Evolutionary conservation across 106 monocot genomes (phyloP).

Genomic region (Dactylorhiza incarnata): DNA sequence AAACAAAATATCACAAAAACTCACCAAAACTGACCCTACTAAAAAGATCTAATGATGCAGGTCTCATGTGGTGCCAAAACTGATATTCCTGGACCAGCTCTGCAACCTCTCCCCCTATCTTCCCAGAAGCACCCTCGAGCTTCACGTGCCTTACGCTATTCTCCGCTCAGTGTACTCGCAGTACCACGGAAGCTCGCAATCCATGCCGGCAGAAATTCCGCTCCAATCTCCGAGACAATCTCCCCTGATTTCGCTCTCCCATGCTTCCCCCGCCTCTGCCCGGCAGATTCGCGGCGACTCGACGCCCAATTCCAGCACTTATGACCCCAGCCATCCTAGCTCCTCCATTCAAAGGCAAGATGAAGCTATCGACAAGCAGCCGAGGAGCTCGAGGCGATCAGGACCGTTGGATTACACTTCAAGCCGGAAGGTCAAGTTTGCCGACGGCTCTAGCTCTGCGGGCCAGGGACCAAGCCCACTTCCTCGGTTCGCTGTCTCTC

Average conservation of each 20-base stretch:
- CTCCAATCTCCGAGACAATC: slow-evolving; percentile 69
- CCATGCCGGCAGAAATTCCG: slow-evolving; percentile 26
- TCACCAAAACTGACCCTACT: too few species aligned
- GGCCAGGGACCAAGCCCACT: slow-evolving; percentile 58
- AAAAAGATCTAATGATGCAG: slow-evolving; percentile 21
- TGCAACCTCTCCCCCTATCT: slow-evolving; percentile 75
- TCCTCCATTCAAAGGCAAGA: slow-evolving; percentile 27
- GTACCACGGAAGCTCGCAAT: slow-evolving; percentile 34
- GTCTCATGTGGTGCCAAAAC: slow-evolving; percentile 57
- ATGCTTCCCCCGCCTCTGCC: slow-evolving; percentile 60
- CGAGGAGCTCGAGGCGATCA: slow-evolving; percentile 39
- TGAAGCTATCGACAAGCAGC: slow-evolving; percentile 29
- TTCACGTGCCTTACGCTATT: slow-evolving; percentile 78
- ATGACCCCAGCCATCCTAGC: slow-evolving; percentile 32
- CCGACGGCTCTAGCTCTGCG: slow-evolving; percentile 53
- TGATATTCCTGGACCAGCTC: slow-evolving; percentile 90
- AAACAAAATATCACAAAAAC: too few species aligned
- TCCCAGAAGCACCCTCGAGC: slow-evolving; percentile 86
- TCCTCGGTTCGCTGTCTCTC: slow-evolving; percentile 73
- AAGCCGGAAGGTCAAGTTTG: slow-evolving; percentile 72
- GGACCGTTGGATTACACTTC: slow-evolving; percentile 64
- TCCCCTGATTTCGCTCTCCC: slow-evolving; percentile 60
- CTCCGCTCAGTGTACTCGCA: slow-evolving; percentile 69
- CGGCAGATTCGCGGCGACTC: slow-evolving; percentile 36
- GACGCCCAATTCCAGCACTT: slow-evolving; percentile 21